Conservation (phyloP, 352 stramenopile species). For the Pythium rishiriense region DNA sequence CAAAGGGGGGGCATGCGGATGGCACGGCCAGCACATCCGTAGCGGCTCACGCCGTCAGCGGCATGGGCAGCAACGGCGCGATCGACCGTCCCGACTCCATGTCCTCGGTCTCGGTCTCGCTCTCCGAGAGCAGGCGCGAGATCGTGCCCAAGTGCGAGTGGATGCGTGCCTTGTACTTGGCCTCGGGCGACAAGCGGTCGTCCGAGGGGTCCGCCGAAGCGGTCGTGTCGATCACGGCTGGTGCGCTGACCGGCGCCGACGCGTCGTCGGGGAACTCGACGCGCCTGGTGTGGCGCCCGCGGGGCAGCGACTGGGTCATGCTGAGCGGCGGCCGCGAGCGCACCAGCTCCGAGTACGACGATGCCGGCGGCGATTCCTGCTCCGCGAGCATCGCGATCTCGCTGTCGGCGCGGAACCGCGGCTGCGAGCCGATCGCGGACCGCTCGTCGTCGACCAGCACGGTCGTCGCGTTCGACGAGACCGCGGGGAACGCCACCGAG, state of each 20-base stretch:
- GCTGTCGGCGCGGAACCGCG: not conserved
- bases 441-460: slow-evolving; percentile 34
- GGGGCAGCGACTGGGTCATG: slow-evolving; percentile 16
- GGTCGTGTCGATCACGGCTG: not conserved
- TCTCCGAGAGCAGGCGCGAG: slow-evolving; percentile 32
- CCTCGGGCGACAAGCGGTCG: slow-evolving; percentile 26
- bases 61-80: slow-evolving; percentile 7
- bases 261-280: not conserved
- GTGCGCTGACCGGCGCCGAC: not conserved
- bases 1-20: not conserved
- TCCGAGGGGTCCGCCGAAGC: not conserved
- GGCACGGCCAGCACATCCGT: not conserved
- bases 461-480: slow-evolving; percentile 33
- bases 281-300: slow-evolving; percentile 1
- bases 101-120: slow-evolving; percentile 26
- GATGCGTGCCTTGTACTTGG: slow-evolving; percentile 34
- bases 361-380: slow-evolving; percentile 4
- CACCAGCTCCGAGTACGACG: slow-evolving; percentile 21
- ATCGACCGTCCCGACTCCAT: slow-evolving; percentile 17
- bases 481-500: slow-evolving; percentile 18
- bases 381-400: not conserved
- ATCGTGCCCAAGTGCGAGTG: slow-evolving; percentile 29
- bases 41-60: slow-evolving; percentile 13
- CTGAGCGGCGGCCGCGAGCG: slow-evolving; percentile 16
- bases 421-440: slow-evolving; percentile 19